Conservation (phyloP, 805 yeast species). For the Starmerella etchellsii region DNA sequence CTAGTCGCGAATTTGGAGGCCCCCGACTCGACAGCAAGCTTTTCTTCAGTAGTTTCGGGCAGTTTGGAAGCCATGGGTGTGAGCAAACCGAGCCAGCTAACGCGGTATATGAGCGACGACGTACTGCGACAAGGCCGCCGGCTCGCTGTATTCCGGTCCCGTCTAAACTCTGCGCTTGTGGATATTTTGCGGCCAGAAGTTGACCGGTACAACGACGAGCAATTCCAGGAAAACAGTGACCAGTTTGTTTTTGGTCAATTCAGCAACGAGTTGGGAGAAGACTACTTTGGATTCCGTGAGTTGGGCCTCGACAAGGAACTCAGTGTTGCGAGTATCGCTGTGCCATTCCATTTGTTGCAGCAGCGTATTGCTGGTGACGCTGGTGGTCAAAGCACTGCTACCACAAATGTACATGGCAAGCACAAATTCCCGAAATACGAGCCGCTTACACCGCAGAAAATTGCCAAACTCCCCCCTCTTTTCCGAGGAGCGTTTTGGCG, state of each 20-base stretch:
- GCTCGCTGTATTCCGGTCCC: conserved; percentile 51
- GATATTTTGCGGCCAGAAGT: conserved; percentile 68
- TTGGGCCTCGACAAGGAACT: conserved; percentile 87
- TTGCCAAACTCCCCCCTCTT: conserved; percentile 5
- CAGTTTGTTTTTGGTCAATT: conserved; percentile 92
- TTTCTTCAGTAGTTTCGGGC: conserved; percentile 42
- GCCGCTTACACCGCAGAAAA: conserved; percentile 48
- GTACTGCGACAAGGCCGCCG: conserved; percentile 56
- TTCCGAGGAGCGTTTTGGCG: conserved; percentile 6
- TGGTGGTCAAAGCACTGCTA: neutral
- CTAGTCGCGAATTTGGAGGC: conserved; percentile 62
- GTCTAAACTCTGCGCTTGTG: conserved; percentile 58
- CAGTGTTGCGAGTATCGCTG: conserved; percentile 67
- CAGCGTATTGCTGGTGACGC: conserved; percentile 24
- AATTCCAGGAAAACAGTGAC: conserved; percentile 80
- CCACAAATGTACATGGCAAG: neutral
- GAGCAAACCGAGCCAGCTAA: conserved; percentile 51
- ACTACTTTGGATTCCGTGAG: conserved; percentile 93
- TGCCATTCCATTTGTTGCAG: conserved; percentile 80
- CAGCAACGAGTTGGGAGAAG: conserved; percentile 87
- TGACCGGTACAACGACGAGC: conserved; percentile 43
- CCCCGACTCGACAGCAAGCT: conserved; percentile 23
- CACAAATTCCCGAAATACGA: conserved; percentile 40
- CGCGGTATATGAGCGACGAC: conserved; percentile 60
- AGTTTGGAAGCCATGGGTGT: conserved; percentile 79